Evolutionary conservation across 208 protist genomes (phyloP).

Genomic region (Trypanosoma vivax): DNA sequence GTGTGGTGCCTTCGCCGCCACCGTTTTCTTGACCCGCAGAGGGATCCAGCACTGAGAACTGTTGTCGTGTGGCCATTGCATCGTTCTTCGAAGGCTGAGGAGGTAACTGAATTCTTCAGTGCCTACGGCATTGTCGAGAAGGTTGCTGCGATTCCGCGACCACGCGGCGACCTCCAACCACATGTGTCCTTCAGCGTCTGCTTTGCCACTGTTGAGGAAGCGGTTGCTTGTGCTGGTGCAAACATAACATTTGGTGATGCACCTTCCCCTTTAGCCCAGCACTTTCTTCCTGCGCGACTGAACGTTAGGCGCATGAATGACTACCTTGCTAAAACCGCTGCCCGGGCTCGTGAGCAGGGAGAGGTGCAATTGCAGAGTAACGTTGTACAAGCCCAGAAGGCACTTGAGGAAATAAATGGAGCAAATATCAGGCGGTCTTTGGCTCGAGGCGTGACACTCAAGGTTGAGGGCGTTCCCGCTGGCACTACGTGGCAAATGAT

Average conservation of each 20-base stretch:
- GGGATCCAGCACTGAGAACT: conserved; percentile 25
- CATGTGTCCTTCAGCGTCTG: conserved; percentile 12
- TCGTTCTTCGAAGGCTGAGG: conserved; percentile 13
- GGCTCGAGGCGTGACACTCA: conserved; percentile 21
- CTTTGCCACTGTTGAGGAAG: conserved; percentile 14
- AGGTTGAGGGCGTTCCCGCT: conserved; percentile 15
- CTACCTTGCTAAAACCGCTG: conserved; percentile 7
- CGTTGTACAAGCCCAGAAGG: conserved; percentile 23
- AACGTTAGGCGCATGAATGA: conserved; percentile 7
- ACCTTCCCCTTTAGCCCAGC: conserved; percentile 17
- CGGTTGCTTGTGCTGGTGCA: conserved; percentile 1
- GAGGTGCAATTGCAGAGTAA: conserved; percentile 24
- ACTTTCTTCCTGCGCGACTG: conserved; percentile 23
- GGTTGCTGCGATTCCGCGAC: not conserved
- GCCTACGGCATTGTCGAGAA: conserved; percentile 12
- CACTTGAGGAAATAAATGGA: conserved; percentile 12
- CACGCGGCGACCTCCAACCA: conserved; percentile 9
- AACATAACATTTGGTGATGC: conserved; percentile 14
- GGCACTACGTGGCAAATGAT: conserved; percentile 21
- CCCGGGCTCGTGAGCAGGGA: conserved; percentile 1
- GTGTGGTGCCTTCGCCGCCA: conserved; percentile 21
- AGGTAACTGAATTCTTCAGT: conserved; percentile 20
- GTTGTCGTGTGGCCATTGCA: conserved; percentile 25
- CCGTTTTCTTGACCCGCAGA: conserved; percentile 10
- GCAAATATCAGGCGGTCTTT: conserved; percentile 14